phyloP scores from a whole-genome alignment of 192 early-diverging fungal species.

The Oehlia diaphana region DNA sequence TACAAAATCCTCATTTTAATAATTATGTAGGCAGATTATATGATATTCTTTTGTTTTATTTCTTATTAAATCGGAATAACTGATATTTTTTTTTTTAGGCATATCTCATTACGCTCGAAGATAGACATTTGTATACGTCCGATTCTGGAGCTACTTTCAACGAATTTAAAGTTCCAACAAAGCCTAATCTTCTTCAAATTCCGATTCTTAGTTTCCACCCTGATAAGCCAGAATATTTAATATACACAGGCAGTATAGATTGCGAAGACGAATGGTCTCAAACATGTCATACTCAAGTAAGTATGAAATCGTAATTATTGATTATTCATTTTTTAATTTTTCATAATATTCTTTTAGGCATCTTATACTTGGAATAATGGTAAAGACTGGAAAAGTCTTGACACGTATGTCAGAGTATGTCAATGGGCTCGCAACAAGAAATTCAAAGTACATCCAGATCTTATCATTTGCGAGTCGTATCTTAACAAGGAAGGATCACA shows the following conservation, averaged over 20 bases:
- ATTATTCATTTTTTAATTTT: neutral
- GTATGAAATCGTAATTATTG: neutral
- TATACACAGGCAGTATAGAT: constrained; percentile 66
- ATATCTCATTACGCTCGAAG: constrained; percentile 57
- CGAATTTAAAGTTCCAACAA: constrained; percentile 52
- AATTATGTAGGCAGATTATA: constrained; percentile 32
- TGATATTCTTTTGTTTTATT: neutral
- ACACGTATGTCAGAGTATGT: constrained; percentile 72
- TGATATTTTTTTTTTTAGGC: constrained; percentile 35
- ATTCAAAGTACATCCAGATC: constrained; percentile 56
- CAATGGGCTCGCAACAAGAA: constrained; percentile 61
- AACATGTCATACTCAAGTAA: constrained; percentile 64
- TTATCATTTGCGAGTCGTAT: constrained; percentile 78
- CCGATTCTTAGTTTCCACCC: constrained; percentile 83
- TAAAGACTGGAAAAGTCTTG: constrained; percentile 63
- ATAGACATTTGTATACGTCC: constrained; percentile 55
- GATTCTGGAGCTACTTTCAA: constrained; percentile 62
- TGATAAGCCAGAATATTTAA: constrained; percentile 74
- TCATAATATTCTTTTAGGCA: constrained; percentile 35
- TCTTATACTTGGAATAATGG: constrained; percentile 74
- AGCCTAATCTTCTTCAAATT: constrained; percentile 63
- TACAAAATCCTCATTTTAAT: constrained; percentile 63
- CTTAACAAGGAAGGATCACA: constrained; percentile 60
- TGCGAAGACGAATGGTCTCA: constrained; percentile 46
- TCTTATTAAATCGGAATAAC: neutral